Base-by-base conservation (phyloP, 805 yeast genomes). In the Yamadazyma scolyti region DNA sequence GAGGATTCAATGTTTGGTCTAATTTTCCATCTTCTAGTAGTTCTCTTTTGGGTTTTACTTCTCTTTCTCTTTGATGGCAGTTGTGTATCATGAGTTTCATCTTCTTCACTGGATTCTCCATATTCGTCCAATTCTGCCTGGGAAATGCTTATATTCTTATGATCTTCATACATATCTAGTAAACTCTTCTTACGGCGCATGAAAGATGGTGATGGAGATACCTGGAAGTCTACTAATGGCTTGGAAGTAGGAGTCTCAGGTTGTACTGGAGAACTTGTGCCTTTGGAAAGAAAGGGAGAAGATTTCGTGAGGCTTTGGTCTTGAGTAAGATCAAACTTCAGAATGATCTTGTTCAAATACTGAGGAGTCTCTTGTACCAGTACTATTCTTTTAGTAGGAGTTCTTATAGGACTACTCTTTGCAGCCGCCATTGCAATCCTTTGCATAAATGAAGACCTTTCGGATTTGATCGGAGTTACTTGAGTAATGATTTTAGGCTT, bases 121-220 rank as follows among this genome's bases (percentile, higher is more conserved):
- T 40, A 30, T 6, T 31, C 34, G 6, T 40, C 40, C 7, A 18
- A 22, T 6, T 39, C 48, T 16, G 43, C 46, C 10, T 38, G 35
- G 3, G 22, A 28, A 9, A 34, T 28, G 16, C 9, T 30, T 9
- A 75, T 50, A 27, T 55, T 61, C 21, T 57, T 50, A 10, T 66
- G 58, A 34, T 74, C 82, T 25, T 65, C 58, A 40, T 67, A 69
- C 23, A 78, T 54, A 20, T 69, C 70, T 3, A 71, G 61, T 7
- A 78, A 43, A 27, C 52, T 54, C 28, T 48, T 54, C 20, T 32
- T 40, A 18, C 52, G 43, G n/a, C n/a, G n/a, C n/a, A n/a, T n/a
- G n/a, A n/a, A n/a, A n/a, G n/a, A n/a, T 7, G 75, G 74, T 3
- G 72, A 63, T 0, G 77, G 77, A 5, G 76, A 70, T 3, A 58